Percentiles rank a stretch among this genome's conserved stretches.
phyloP scores from a whole-genome alignment of 1,284 basidiomycete species.

The Kwoniella shivajii region DNA sequence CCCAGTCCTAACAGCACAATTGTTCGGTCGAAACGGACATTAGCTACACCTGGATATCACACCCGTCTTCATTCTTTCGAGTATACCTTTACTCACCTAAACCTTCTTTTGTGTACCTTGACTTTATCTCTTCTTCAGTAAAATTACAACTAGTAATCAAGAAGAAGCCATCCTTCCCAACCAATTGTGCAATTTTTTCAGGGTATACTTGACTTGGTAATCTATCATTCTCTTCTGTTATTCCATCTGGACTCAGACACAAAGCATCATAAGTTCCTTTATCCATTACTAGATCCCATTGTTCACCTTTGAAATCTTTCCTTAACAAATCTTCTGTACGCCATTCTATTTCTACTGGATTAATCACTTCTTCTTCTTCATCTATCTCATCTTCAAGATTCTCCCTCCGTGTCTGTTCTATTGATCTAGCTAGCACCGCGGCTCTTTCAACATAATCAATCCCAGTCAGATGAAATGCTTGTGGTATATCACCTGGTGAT shows the following conservation, averaged over 20 bases:
- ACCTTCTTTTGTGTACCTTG: conserved; percentile 39
- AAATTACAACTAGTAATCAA: conserved; percentile 56
- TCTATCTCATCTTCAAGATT: conserved; percentile 29
- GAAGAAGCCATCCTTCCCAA: conserved; percentile 49
- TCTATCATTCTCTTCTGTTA: conserved; percentile 35
- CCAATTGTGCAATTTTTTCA: conserved; percentile 44
- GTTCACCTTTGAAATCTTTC: conserved; percentile 38
- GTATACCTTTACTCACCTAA: too few species aligned
- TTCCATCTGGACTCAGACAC: conserved; percentile 40
- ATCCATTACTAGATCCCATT: conserved; percentile 54
- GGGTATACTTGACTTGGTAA: conserved; percentile 51
- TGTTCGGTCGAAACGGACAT: background rate
- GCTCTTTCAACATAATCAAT: conserved; percentile 51
- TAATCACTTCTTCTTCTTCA: conserved; percentile 28
- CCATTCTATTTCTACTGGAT: conserved; percentile 42
- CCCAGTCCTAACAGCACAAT: conserved; percentile 26
- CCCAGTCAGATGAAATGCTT: conserved; percentile 47
- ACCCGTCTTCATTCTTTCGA: too few species aligned
- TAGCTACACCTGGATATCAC: background rate
- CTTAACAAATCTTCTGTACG: conserved; percentile 45
- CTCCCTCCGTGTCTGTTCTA: conserved; percentile 35
- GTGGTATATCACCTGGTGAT: conserved; percentile 30
- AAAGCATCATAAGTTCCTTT: conserved; percentile 55
- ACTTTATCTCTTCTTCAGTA: conserved; percentile 53
- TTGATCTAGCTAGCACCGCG: conserved; percentile 33